Conservation (phyloP, 2,329 filamentous ascomycete species). For the Xylariaceae sp. region DNA sequence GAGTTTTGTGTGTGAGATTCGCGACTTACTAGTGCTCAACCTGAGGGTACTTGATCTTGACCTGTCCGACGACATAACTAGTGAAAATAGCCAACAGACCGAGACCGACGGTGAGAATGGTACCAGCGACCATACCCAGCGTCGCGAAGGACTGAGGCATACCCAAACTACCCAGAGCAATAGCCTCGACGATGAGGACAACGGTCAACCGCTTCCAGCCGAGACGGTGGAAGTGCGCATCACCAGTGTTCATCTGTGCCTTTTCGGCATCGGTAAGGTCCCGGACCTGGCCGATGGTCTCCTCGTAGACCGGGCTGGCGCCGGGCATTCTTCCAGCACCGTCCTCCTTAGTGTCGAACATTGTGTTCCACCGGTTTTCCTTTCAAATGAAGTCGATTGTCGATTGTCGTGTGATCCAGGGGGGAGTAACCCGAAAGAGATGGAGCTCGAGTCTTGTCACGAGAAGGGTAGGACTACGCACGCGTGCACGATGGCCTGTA, state of each 20-base stretch:
- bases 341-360: conserved; percentile 17
- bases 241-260: conserved; percentile 41
- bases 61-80: conserved; percentile 43
- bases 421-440: not conserved
- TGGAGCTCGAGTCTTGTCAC: not conserved
- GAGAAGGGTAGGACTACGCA: not conserved
- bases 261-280: conserved; percentile 42
- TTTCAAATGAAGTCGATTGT: not conserved
- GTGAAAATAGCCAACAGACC: conserved; percentile 46
- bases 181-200: conserved; percentile 52
- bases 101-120: conserved; percentile 39
- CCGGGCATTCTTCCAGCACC: conserved; percentile 11
- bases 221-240: conserved; percentile 47
- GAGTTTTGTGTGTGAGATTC: not conserved
- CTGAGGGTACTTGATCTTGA: conserved; percentile 32
- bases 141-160: conserved; percentile 48
- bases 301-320: conserved; percentile 20
- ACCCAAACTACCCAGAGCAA: conserved; percentile 49
- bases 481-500: not conserved
- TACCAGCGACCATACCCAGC: conserved; percentile 49
- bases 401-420: not conserved
- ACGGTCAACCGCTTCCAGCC: conserved; percentile 54
- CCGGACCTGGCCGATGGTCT: conserved; percentile 31
- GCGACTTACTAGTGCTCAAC: conserved; percentile 30
- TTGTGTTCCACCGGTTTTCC: not conserved